Evolutionary conservation across 2,329 filamentous ascomycete species (phyloP).

Genomic region (Colletotrichum falcatum): DNA sequence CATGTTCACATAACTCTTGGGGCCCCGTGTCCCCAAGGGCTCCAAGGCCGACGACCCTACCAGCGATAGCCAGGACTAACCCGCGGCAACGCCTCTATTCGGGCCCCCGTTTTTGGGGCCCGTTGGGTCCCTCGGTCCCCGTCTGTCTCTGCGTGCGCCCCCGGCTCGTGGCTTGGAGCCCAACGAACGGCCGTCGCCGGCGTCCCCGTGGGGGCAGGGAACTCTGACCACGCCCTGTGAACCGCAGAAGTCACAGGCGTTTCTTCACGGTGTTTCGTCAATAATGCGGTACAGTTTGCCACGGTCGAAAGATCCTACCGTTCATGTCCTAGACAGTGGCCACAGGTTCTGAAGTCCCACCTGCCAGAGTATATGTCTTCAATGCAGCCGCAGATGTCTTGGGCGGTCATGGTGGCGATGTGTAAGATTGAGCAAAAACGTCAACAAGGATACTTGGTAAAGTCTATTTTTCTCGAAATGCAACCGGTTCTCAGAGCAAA

Average conservation of each 20-base stretch:
- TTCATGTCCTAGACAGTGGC: slow-evolving; percentile 29
- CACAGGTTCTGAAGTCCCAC: slow-evolving; percentile 38
- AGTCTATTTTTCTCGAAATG: background rate
- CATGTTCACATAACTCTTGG: background rate
- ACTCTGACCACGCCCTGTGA: slow-evolving; percentile 36
- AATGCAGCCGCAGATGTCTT: slow-evolving; percentile 43
- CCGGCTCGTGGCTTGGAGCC: slow-evolving; percentile 7
- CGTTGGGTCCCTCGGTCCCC: slow-evolving; percentile 19
- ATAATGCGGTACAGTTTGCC: background rate
- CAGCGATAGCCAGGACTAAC: slow-evolving; percentile 5
- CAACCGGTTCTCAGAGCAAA: background rate
- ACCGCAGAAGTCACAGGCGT: slow-evolving; percentile 26
- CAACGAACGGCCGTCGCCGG: slow-evolving; percentile 12
- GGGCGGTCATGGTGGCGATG: slow-evolving; percentile 17
- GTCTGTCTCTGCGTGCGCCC: slow-evolving; percentile 17
- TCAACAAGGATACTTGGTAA: background rate
- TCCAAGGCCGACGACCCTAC: background rate
- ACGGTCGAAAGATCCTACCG: background rate
- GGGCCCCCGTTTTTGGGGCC: slow-evolving; percentile 12
- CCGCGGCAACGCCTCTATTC: slow-evolving; percentile 24
- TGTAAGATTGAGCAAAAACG: too few relatives aligned
- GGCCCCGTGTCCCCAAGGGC: background rate
- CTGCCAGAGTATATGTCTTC: slow-evolving; percentile 34
- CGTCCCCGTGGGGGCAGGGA: slow-evolving; percentile 27
- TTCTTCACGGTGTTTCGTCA: slow-evolving; percentile 6